Conservation (phyloP, 2,329 filamentous ascomycete species). For the Blastomyces emzantsi region DNA sequence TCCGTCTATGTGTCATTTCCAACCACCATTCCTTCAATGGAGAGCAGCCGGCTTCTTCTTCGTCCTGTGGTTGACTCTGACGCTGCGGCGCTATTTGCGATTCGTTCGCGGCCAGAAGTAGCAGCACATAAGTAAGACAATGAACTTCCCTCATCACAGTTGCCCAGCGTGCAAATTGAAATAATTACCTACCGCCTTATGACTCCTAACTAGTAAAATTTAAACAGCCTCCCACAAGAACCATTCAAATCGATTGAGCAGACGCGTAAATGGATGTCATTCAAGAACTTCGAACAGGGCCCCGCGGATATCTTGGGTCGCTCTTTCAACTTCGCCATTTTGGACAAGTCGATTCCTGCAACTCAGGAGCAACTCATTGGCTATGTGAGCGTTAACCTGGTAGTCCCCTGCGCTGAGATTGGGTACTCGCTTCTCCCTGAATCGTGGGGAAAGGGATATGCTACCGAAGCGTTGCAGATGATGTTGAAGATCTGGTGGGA, state of each 20-base stretch:
- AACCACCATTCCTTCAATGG: background rate
- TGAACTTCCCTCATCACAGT: background rate
- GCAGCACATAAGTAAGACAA: slow-evolving; percentile 19
- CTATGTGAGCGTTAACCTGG: slow-evolving; percentile 19
- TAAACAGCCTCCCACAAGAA: slow-evolving; percentile 18
- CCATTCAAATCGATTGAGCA: slow-evolving; percentile 20
- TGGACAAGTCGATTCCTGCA: background rate
- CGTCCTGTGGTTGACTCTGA: slow-evolving; percentile 20
- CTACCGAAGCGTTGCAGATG: slow-evolving; percentile 21
- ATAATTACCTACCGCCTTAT: background rate
- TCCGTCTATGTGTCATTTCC: background rate
- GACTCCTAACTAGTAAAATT: background rate
- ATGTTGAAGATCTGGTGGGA: slow-evolving; percentile 23
- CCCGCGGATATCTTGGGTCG: slow-evolving; percentile 18
- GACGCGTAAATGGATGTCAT: slow-evolving; percentile 21
- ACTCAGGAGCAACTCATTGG: slow-evolving; percentile 15
- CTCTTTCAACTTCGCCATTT: slow-evolving; percentile 18
- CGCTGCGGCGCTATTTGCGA: slow-evolving; percentile 16
- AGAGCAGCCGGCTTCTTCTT: slow-evolving; percentile 16
- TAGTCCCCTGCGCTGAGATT: slow-evolving; percentile 20
- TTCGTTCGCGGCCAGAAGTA: slow-evolving; percentile 22
- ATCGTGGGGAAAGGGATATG: slow-evolving; percentile 23
- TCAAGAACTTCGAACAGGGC: slow-evolving; percentile 18
- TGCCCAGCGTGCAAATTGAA: background rate
- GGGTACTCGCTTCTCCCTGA: slow-evolving; percentile 22